phyloP scores from a whole-genome alignment of 352 stramenopile species.

The Saprolegnia parasitica region DNA sequence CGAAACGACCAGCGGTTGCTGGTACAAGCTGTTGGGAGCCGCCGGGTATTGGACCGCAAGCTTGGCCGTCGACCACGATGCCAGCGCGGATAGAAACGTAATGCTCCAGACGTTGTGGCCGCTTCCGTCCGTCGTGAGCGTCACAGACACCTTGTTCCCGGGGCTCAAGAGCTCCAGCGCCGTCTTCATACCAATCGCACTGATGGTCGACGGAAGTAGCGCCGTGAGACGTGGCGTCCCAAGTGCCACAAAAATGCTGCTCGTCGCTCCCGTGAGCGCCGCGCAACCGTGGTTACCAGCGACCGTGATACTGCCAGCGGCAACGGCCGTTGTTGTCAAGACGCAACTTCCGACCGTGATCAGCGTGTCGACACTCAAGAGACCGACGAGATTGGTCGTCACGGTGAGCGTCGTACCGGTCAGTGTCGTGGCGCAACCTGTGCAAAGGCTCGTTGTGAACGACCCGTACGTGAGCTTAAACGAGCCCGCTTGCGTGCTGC shows the following conservation, averaged over 20 bases:
- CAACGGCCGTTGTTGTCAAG: slow-evolving; percentile 49
- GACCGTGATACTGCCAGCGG: slow-evolving; percentile 47
- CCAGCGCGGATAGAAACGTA: slow-evolving; percentile 90
- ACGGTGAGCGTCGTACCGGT: slow-evolving; percentile 49
- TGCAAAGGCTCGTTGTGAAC: slow-evolving; percentile 51
- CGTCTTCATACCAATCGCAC: slow-evolving; percentile 47
- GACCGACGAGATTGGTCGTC: slow-evolving; percentile 52
- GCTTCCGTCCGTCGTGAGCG: slow-evolving; percentile 31
- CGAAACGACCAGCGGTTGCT: slow-evolving; percentile 42
- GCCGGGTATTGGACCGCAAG: slow-evolving; percentile 68
- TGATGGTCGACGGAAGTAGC: slow-evolving; percentile 56
- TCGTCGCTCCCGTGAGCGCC: slow-evolving; percentile 39
- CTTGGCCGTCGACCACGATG: slow-evolving; percentile 59
- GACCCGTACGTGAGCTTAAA: slow-evolving; percentile 73
- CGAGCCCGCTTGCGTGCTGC: slow-evolving; percentile 35
- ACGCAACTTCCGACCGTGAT: slow-evolving; percentile 70
- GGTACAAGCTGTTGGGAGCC: slow-evolving; percentile 40
- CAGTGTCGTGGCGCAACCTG: slow-evolving; percentile 50
- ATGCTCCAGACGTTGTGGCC: slow-evolving; percentile 80
- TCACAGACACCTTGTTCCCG: slow-evolving; percentile 44
- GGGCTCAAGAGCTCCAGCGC: slow-evolving; percentile 57
- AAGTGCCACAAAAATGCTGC: slow-evolving; percentile 34
- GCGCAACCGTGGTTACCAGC: slow-evolving; percentile 51
- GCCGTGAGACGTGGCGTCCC: slow-evolving; percentile 42
- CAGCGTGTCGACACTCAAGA: slow-evolving; percentile 49